Conservation (phyloP, 2,329 filamentous ascomycete genomes). For the Corinectria fuckeliana region DNA sequence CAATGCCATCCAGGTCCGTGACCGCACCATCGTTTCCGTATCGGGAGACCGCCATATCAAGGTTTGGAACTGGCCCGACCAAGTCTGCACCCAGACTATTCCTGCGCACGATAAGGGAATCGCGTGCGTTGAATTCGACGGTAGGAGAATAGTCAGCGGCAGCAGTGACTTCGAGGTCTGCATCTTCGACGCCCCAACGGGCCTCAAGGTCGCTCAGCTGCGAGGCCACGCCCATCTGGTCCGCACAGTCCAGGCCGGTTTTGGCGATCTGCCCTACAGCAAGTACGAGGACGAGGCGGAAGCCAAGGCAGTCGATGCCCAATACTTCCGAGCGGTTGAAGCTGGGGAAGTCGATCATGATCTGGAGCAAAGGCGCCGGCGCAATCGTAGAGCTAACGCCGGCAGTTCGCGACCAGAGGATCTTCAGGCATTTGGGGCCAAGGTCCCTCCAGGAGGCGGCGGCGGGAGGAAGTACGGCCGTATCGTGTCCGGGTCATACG, state of each 20-base stretch:
- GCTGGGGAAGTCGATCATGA: conserved; percentile 54
- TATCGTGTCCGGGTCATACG: conserved; percentile 97
- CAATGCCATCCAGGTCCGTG: conserved; percentile 91
- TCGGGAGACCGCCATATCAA: conserved; percentile 95
- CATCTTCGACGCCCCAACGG: conserved; percentile 87
- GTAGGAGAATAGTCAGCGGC: conserved; percentile 89
- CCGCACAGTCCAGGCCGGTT: conserved; percentile 92
- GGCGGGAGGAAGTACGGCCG: conserved; percentile 87
- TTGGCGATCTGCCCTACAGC: conserved; percentile 85
- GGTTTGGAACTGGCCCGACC: conserved; percentile 88
- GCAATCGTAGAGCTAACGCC: conserved; percentile 62
- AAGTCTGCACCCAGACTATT: conserved; percentile 77
- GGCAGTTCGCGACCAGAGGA: conserved; percentile 78
- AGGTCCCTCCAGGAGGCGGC: conserved; percentile 87
- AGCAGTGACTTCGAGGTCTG: conserved; percentile 96
- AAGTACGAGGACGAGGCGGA: conserved; percentile 75
- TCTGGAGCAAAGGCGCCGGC: conserved; percentile 41
- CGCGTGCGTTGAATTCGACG: conserved; percentile 96
- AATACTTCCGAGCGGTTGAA: conserved; percentile 70
- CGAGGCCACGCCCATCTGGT: conserved; percentile 84
- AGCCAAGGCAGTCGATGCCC: conserved; percentile 74
- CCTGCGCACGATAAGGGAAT: conserved; percentile 93
- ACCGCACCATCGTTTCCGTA: conserved; percentile 87
- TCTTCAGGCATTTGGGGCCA: conserved; percentile 81
- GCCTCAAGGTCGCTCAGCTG: conserved; percentile 88